Conservation (phyloP, 495 filamentous ascomycete species). For the Trichoderma erinaceum region DNA sequence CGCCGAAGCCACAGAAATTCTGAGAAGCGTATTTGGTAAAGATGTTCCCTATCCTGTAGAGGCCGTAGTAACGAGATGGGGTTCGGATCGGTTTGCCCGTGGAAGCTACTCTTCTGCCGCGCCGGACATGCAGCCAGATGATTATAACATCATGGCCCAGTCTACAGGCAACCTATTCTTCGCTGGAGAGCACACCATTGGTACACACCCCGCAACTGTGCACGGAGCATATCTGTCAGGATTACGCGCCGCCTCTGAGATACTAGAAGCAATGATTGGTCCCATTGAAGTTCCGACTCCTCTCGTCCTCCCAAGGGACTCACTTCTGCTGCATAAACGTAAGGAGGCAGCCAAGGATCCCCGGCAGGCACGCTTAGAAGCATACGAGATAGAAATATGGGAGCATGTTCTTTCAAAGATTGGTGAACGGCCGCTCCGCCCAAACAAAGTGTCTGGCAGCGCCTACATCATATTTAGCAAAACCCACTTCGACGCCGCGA, state of each 20-base stretch:
- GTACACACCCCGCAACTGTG: conserved; percentile 91
- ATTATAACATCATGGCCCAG: conserved; percentile 91
- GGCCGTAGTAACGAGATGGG: conserved; percentile 92
- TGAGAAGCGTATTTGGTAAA: conserved; percentile 55
- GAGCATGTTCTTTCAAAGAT: conserved; percentile 60
- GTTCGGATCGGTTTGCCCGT: conserved; percentile 75
- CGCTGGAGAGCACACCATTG: conserved; percentile 92
- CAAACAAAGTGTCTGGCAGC: conserved; percentile 62
- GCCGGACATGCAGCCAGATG: conserved; percentile 68
- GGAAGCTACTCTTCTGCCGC: conserved; percentile 94
- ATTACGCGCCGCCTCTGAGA: conserved; percentile 77
- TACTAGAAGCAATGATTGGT: conserved; percentile 71
- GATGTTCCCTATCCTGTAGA: conserved; percentile 67
- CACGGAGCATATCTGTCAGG: conserved; percentile 95
- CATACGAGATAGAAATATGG: conserved; percentile 69
- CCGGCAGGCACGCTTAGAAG: conserved; percentile 52
- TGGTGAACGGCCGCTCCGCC: conserved; percentile 65
- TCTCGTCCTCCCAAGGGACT: conserved; percentile 61
- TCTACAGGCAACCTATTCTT: conserved; percentile 86
- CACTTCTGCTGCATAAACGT: conserved; percentile 42
- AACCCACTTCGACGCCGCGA: conserved; percentile 69
- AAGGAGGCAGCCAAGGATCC: conserved; percentile 45
- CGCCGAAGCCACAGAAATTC: conserved; percentile 67
- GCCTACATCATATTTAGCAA: conserved; percentile 75
- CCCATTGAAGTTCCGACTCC: conserved; percentile 71